Evolutionary conservation across 345 rosid species (phyloP), one percentile per base, ranked within the genome.

Genomic region (Citrus glauca): DNA sequence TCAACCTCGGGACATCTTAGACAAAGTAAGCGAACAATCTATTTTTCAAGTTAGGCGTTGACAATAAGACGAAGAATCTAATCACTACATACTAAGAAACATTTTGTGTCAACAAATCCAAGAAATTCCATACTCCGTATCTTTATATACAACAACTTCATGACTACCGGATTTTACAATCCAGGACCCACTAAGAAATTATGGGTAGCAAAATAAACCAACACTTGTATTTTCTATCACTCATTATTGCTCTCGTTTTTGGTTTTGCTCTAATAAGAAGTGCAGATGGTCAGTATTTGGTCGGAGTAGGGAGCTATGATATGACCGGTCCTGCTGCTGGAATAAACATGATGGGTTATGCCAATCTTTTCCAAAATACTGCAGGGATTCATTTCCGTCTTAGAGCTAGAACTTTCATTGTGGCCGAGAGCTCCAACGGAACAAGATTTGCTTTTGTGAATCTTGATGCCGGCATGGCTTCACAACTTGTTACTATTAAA

Each of bases 301-400:
- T 87, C 64, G 92, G 92, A 67, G 77, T 85, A 0, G 90, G 89
- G 32, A 90, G 94, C 82, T 84, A 87, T 35, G 91, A 84, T 68
- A 86, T 82, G 90, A 89, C 83, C 0, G 94, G 94, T 14, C 94
- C 94, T 2, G 90, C 94, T 10, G 88, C 88, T n/a, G 81, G 79
- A 16, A 86, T 87, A 50, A 89, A 87, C 82, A 78, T 87, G 89
- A 90, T 86, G 92, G 94, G 92, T n/a, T 91, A 87, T 56, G 92
- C 85, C 9, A 91, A 87, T 71, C 66, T 87, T 30, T 82, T 71
- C 0, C 94, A 91, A 77, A 83, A 30, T 33, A 50, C 89, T 1
- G 89, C 92, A 10, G 90, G 90, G 5, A 72, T 90, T 73, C 94
- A 89, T 85, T 89, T 90, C 83, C 79, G 91, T 63, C 83, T 90